Conservation (phyloP, 2,329 filamentous ascomycete genomes). For the Colletotrichum sp. region DNA sequence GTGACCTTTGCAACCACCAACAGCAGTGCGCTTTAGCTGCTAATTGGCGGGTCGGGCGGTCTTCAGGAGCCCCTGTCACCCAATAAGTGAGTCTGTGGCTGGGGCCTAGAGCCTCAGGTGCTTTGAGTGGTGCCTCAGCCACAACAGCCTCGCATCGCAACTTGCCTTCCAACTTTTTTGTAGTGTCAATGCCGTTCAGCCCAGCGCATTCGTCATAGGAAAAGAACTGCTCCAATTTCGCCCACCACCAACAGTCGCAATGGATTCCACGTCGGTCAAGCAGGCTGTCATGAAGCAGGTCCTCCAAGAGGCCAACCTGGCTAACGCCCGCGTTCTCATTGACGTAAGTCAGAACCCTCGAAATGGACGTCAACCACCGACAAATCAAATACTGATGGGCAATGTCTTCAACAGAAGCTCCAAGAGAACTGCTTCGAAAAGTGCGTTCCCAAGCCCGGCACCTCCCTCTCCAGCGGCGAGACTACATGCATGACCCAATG, state of each 20-base stretch:
- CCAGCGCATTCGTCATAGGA: background rate
- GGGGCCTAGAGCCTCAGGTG: background rate
- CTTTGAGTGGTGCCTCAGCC: background rate
- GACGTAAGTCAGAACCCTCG: conserved; percentile 54
- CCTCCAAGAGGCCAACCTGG: conserved; percentile 66
- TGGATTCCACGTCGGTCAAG: conserved; percentile 65
- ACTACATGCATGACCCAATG: conserved; percentile 74
- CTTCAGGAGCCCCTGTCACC: background rate
- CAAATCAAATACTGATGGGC: background rate
- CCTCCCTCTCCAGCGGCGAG: conserved; percentile 70
- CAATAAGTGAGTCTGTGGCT: background rate
- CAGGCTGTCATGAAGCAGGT: conserved; percentile 69
- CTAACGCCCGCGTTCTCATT: conserved; percentile 73
- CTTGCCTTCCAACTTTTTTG: conserved; percentile 12
- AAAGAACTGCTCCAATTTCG: background rate
- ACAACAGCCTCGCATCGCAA: conserved; percentile 11
- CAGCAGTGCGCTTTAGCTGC: background rate
- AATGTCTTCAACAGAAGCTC: conserved; percentile 62
- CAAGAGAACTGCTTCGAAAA: conserved; percentile 82
- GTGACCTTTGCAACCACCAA: background rate
- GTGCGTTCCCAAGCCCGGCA: conserved; percentile 73
- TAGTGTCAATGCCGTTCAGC: background rate
- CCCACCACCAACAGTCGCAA: conserved; percentile 33
- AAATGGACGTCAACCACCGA: background rate
- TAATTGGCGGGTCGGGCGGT: background rate